Percentiles rank a stretch among this genome's conserved stretches.
Evolutionary conservation across 345 rosid species (phyloP).

Genomic region (thale cress (Arabidopsis thaliana)): DNA sequence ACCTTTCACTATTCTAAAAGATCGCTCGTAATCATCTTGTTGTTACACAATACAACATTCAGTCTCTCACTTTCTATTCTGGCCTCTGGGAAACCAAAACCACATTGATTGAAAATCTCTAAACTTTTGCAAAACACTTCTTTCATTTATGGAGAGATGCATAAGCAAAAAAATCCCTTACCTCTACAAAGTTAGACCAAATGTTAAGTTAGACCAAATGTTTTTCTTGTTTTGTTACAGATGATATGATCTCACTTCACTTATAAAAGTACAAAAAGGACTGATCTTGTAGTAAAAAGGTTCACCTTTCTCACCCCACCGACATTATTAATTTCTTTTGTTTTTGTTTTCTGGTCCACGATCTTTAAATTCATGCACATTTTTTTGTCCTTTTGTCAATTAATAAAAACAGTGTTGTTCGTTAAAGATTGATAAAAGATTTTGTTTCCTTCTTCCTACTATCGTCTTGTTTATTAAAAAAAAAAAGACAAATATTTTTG

Average conservation of each 20-base stretch:
- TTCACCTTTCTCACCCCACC: constrained; percentile 19
- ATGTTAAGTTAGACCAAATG: no score
- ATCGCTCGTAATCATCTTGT: no score
- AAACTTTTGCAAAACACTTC: not conserved
- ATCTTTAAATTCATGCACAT: constrained; percentile 19
- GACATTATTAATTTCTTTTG: constrained; percentile 6
- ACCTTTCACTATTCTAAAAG: no score
- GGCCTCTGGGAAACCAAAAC: not conserved
- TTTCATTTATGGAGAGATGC: no score
- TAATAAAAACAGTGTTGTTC: constrained; percentile 23
- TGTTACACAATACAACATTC: no score
- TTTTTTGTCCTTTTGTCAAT: constrained; percentile 30
- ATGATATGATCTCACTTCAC: not conserved
- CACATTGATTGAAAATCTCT: not conserved
- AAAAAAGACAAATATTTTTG: constrained; percentile 14
- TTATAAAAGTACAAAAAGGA: constrained; percentile 17
- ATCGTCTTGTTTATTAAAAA: not conserved
- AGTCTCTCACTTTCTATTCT: not conserved
- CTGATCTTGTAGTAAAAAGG: not conserved
- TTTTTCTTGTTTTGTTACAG: not conserved
- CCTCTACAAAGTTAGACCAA: no score
- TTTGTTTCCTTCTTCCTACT: constrained; percentile 19
- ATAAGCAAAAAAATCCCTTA: no score
- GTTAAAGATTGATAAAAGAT: constrained; percentile 28
- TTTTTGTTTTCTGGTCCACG: not conserved